Percentiles rank a stretch among this genome's conserved stretches.
phyloP scores from a whole-genome alignment of 805 yeast genomes.

The Sporopachydermia lactativora region DNA sequence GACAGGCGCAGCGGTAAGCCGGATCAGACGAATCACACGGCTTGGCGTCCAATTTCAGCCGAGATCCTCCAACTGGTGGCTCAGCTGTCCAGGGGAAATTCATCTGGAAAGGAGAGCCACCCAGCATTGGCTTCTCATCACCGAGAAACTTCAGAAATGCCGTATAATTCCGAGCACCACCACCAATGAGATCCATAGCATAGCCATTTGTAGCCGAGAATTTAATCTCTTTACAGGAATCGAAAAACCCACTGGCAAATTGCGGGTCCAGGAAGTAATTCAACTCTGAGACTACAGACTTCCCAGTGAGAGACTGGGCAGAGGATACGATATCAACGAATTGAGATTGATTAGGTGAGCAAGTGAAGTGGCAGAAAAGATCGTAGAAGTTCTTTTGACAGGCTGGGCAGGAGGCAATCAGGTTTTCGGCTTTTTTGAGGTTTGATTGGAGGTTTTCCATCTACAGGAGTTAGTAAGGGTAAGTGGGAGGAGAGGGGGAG shows the following conservation, averaged over 20 bases:
- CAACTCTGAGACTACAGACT: slow-evolving; percentile 56
- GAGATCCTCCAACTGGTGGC: slow-evolving; percentile 18
- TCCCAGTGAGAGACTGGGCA: slow-evolving; percentile 32
- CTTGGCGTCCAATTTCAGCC: slow-evolving; percentile 17
- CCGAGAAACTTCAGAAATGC: slow-evolving; percentile 81
- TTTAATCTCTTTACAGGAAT: slow-evolving; percentile 80
- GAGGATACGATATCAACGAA: slow-evolving; percentile 58
- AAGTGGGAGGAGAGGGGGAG: too few species aligned
- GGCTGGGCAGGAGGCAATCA: slow-evolving; percentile 89
- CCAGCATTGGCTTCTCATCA: slow-evolving; percentile 84
- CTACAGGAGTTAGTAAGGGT: slow-evolving; percentile 5
- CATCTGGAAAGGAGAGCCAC: slow-evolving; percentile 94
- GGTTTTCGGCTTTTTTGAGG: slow-evolving; percentile 59
- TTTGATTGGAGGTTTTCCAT: slow-evolving; percentile 35
- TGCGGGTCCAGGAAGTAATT: slow-evolving; percentile 42
- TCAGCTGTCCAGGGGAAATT: slow-evolving; percentile 42
- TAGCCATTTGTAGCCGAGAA: slow-evolving; percentile 90
- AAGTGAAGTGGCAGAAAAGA: slow-evolving; percentile 73
- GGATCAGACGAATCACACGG: slow-evolving; percentile 45
- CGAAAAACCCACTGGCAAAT: slow-evolving; percentile 54
- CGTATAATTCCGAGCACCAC: slow-evolving; percentile 73
- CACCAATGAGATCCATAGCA: slow-evolving; percentile 95
- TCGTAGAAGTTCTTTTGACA: slow-evolving; percentile 76
- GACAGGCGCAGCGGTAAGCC: slow-evolving; percentile 67
- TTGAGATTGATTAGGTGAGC: slow-evolving; percentile 70